phyloP scores from a whole-genome alignment of 495 filamentous ascomycete species.

The Durotheca rogersii region DNA sequence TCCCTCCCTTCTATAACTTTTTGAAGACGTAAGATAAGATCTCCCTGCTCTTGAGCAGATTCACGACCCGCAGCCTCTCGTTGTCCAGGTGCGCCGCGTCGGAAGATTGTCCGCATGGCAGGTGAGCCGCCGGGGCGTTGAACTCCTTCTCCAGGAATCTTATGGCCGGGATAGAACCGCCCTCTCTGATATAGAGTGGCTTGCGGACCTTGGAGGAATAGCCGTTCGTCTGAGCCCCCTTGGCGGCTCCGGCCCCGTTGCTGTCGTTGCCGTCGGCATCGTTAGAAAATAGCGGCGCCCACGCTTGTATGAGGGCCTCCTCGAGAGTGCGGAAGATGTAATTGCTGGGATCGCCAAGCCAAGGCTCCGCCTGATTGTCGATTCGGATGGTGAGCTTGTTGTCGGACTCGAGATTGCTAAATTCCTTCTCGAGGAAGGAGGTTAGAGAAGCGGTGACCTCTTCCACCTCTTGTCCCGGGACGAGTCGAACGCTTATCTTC shows the following conservation, averaged over 20 bases:
- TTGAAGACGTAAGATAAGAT: conserved; percentile 86
- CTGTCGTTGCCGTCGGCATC: conserved; percentile 1
- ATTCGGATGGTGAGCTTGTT: conserved; percentile 82
- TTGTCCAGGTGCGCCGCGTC: conserved; percentile 94
- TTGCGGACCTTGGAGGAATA: conserved; percentile 41
- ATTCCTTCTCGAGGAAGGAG: conserved; percentile 68
- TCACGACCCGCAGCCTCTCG: conserved; percentile 81
- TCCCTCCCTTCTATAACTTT: conserved; percentile 35
- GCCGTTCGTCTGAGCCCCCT: conserved; percentile 2
- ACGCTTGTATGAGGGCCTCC: conserved; percentile 79
- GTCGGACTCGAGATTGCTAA: conserved; percentile 67
- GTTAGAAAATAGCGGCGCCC: conserved; percentile 53
- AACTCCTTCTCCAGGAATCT: conserved; percentile 96
- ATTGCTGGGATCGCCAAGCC: conserved; percentile 90
- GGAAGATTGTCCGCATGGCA: conserved; percentile 94
- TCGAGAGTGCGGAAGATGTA: conserved; percentile 89
- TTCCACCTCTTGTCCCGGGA: conserved; percentile 84
- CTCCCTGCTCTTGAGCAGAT: conserved; percentile 86
- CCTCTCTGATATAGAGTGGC: conserved; percentile 91
- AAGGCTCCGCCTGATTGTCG: conserved; percentile 90
- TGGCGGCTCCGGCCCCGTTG: neutral
- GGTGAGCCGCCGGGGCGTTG: conserved; percentile 83
- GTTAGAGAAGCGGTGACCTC: conserved; percentile 67
- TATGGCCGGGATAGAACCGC: conserved; percentile 90
- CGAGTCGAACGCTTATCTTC: conserved; percentile 84